These are phyloP conservation scores for Allomyces javanicus DNA, from an alignment of 192 early-diverging fungal species.

Conservation along the genomic window DNA sequence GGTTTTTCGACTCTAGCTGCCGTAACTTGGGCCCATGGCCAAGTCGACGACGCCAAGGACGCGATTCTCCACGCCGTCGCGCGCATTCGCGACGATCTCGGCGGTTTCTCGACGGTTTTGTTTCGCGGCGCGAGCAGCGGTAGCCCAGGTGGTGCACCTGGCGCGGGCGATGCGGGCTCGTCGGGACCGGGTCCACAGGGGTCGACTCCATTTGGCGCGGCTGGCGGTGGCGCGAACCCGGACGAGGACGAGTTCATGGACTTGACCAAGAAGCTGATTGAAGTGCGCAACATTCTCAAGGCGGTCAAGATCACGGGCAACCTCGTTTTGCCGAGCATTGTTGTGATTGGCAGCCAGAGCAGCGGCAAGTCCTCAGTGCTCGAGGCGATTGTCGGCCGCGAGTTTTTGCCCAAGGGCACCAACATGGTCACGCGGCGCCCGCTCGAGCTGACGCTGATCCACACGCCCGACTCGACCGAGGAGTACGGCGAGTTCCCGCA, in stretches of 20 bases:
- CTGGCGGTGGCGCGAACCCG: neutral
- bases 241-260: slow-evolving; percentile 63
- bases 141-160: no score
- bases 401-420: slow-evolving; percentile 65
- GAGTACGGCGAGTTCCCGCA: slow-evolving; percentile 74
- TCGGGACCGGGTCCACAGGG: no score
- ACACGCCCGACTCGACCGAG: slow-evolving; percentile 51
- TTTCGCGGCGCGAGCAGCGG: no score
- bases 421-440: slow-evolving; percentile 74
- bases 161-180: no score
- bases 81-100: no score
- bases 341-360: slow-evolving; percentile 67
- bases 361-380: slow-evolving; percentile 73
- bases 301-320: slow-evolving; percentile 57
- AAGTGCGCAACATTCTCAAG: slow-evolving; percentile 82
- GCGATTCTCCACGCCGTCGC: no score
- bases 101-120: no score
- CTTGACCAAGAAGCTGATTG: slow-evolving; percentile 82
- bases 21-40: no score
- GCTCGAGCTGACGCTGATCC: slow-evolving; percentile 64
- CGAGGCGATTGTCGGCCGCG: slow-evolving; percentile 68
- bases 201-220: no score
- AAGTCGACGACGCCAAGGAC: no score
- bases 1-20: no score
- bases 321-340: slow-evolving; percentile 71